Evolutionary conservation across 305 asterid species (phyloP), one percentile per base, ranked within the genome.

Genomic region (Fraxinus paxiana): DNA sequence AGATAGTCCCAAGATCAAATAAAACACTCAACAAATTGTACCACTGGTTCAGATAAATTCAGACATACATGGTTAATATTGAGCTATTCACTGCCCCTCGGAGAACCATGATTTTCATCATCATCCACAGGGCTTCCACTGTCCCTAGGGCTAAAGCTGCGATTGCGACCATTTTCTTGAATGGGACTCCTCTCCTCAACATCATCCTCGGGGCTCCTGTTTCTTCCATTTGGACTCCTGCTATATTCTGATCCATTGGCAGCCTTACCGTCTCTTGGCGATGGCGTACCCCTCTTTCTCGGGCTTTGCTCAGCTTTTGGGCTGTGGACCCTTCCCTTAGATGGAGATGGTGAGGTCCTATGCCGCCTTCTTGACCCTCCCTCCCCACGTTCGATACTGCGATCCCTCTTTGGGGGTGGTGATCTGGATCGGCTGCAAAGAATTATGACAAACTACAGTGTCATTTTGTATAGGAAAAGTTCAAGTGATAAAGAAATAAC

Each of bases 341-440:
- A 28, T 67, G 74, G 74, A 67, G 74, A 67, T 26, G 38, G 74
- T 0, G 74, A 67, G 20, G 74, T 5, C 74, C 22, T 67, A n/a
- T 26, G 74, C 10, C 74, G 74, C 74, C 41, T 67, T 10, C 74
- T 67, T 28, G 74, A 67, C 10, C 74, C 38, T 67, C 74, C 74
- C 9, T 67, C 74, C 17, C 20, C 74, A n/a, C 41, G 74, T 12
- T 67, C 74, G 1, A 67, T 67, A 22, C 74, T 92, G 76, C 82
- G 91, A 83, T 88, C 92, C 86, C 92, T 87, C 65, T 88, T 87
- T n/a, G 86, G 72, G 72, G 34, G 89, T 38, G 98, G 99, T 38
- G 99, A 92, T 85, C 96, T 87, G 20, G 99, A 95, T 30, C 89
- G 96, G 88, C 98, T 96, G 92, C 74, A 67, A 67, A 26, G 6